These are phyloP conservation scores for Verticillium albo-atrum DNA, from an alignment of 2,329 filamentous ascomycete genomes.

Conservation along the genomic window DNA sequence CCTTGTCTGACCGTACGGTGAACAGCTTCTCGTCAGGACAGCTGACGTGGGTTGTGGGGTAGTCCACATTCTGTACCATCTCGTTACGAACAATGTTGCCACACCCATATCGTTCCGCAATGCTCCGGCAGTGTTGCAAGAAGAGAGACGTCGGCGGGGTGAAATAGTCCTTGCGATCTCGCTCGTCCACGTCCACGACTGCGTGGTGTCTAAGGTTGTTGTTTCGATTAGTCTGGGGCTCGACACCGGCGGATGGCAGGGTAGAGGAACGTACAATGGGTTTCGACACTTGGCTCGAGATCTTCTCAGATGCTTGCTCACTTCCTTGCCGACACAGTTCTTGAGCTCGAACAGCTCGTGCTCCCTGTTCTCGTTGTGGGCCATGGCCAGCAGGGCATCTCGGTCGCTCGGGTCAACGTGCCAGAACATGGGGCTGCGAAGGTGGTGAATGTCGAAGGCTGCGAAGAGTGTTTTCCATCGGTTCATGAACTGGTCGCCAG, in stretches of 20 bases:
- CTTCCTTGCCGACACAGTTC: constrained; percentile 72
- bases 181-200: constrained; percentile 54
- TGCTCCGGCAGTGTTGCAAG: constrained; percentile 53
- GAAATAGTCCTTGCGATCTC: constrained; percentile 67
- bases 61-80: constrained; percentile 57
- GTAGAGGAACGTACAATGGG: constrained; percentile 10
- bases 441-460: constrained; percentile 63
- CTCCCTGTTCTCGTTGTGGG: constrained; percentile 56
- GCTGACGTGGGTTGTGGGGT: constrained; percentile 25
- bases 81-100: constrained; percentile 54
- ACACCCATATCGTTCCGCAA: constrained; percentile 53
- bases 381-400: constrained; percentile 67
- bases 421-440: constrained; percentile 80
- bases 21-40: constrained; percentile 54
- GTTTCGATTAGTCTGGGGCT: neutral
- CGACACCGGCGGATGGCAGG: neutral
- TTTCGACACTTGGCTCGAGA: constrained; percentile 19
- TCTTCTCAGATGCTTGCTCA: constrained; percentile 73
- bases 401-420: constrained; percentile 73
- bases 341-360: constrained; percentile 64
- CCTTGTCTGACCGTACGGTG: constrained; percentile 53
- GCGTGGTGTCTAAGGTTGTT: constrained; percentile 35
- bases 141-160: constrained; percentile 60
- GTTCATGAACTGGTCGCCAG: constrained; percentile 60
- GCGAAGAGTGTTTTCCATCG: constrained; percentile 68